Evolutionary conservation across 2,329 filamentous ascomycete species (phyloP), one percentile per base, ranked within the genome.

Genomic region (Raffaelea albimanens): DNA sequence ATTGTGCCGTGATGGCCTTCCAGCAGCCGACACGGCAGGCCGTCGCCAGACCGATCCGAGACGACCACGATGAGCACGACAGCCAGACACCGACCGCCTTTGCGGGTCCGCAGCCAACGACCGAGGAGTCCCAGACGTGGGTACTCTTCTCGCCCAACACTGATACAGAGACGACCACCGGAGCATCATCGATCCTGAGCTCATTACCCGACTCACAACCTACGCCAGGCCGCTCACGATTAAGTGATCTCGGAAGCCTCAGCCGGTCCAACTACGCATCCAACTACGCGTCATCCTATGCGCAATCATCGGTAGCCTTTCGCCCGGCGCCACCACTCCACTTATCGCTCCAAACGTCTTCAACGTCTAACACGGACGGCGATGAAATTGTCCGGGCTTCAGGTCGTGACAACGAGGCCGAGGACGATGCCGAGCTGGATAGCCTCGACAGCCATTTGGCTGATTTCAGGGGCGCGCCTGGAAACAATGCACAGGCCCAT

Each of bases 391-490:
- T 73, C 49, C 70, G 40, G 42, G 29, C 25, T 2, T 10, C 4
- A 11, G 14, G 4, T 4, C 3, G 4, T 5, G 41, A 31, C 18
- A 10, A 44, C n/a, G 47, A 50, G 5, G 67, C 66, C 20, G 80
- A 83, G 23, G 85, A 87, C 25, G 84, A 87, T 52, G 80, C 75
- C 22, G 91, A 97, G 62, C 72, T 97, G 40, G 93, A 98, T 63
- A 95, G 89, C 61, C 73, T 97, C 38, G 91, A 97, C 62, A 90
- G 91, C 60, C 90, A 94, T 46, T 72, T 97, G 2, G 85, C 90
- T 54, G 90, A 89, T 40, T 96, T 96, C 60, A 80, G 88, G 45
- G 81, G 34, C 5, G 34, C 14, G 14, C 34, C 87, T 40, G 71
- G 70, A 7, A 70, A 74, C 8, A 59, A 58, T 46, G 68, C 62